Evolutionary conservation across 768 basidiomycete genomes (phyloP).

Genomic region (Boletus eberwhitei): DNA sequence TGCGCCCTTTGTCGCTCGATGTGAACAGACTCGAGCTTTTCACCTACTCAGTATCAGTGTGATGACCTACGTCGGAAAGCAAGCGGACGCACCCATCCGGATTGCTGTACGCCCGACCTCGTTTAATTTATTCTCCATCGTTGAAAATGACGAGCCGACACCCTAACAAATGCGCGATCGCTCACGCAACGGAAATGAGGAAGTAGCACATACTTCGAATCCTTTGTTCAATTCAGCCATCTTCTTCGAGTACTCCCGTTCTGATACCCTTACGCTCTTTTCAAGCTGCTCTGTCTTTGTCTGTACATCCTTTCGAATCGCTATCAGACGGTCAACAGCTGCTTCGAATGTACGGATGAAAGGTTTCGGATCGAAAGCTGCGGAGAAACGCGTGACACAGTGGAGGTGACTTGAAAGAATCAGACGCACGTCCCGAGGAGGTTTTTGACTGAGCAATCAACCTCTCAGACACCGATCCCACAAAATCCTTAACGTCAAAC

Average conservation of each 20-base stretch:
- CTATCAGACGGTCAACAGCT: constrained; percentile 84
- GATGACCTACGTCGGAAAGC: neutral
- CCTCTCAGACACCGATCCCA: constrained; percentile 82
- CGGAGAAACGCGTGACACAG: constrained; percentile 8
- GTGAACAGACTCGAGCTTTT: constrained; percentile 94
- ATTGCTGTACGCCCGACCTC: constrained; percentile 93
- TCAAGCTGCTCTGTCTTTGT: constrained; percentile 89
- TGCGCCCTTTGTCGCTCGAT: constrained; percentile 89
- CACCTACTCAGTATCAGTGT: constrained; percentile 49
- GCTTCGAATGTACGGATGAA: constrained; percentile 91
- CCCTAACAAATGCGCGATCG: constrained; percentile 44
- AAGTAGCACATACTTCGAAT: constrained; percentile 69
- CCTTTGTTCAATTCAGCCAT: constrained; percentile 90
- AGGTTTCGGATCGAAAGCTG: constrained; percentile 92
- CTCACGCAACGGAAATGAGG: neutral
- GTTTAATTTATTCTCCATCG: constrained; percentile 88
- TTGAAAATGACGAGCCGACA: constrained; percentile 82
- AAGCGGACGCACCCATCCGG: constrained; percentile 63
- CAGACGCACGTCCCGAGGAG: constrained; percentile 73
- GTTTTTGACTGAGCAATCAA: constrained; percentile 83
- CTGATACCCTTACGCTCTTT: constrained; percentile 81
- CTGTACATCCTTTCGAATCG: constrained; percentile 87
- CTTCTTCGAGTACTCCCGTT: constrained; percentile 91
- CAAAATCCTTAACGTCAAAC: constrained; percentile 90
- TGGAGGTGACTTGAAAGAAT: neutral